Evolutionary conservation across 2,329 filamentous ascomycete species (phyloP), one percentile per base, ranked within the genome.

Genomic region (Elsinoe batatas): DNA sequence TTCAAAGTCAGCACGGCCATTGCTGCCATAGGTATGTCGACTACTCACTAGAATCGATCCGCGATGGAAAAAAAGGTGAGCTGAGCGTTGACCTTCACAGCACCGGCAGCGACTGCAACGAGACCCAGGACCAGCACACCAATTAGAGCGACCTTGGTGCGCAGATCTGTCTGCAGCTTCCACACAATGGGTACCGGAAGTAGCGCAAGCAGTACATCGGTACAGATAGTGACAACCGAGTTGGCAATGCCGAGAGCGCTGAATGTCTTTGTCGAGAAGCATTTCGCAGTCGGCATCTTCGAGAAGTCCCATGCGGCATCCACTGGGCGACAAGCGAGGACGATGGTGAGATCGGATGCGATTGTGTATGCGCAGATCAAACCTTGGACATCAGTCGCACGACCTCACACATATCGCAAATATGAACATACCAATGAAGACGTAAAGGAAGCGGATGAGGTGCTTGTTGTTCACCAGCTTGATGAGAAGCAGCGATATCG

Each of bases 271-370:
- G 64, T 63, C 7, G 66, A 69, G 59, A 72, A 76, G 61, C 76
- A 79, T 17, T 67, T 69, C 0, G 73, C 72, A 17, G 59, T 64
- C 5, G 62, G 63, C 6, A 57, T 63, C 2, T 62, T 64, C 3
- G 64, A 60, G 8, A 66, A 65, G 15, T 66, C 60, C 76, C 76
- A 79, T 0, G 68, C 67, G 5, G 75, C 74, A 12, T 62, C 53
- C 3, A 78, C 65, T 0, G 76, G 74, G 13, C 69, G 53, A 57
- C 77, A 79, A 51, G 74, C 68, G 61, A 77, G 76, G 10, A 77
- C 69, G 40, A 78, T 62, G 2, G 75, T 76, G 13, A 70, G 65
- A 3, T 68, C 63, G 60, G 74, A 76, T 6, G 69, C 66, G 3
- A 76, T 56, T 0, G 70, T 72, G 47, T 77, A 71, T 8, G 67